Evolutionary conservation across 148 eudicot species (phyloP), one percentile per base, ranked within the genome.

Genomic region (Chenopodium suecicum): DNA sequence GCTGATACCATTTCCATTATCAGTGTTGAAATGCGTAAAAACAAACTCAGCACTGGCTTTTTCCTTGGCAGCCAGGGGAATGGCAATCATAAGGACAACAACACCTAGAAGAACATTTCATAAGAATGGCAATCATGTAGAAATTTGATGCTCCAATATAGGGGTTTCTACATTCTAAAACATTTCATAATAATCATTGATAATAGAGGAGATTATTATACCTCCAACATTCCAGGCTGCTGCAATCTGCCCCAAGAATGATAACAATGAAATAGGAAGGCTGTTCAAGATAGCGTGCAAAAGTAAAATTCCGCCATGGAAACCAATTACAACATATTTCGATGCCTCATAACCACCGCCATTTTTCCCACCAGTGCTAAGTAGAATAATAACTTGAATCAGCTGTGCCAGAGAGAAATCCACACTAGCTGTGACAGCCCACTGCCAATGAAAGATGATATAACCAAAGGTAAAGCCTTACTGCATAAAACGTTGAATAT

Each of bases 361-460:
- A 82, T 92, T 92, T 77, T 91, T 92, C 27, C 98, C 99, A 66
- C 98, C 99, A 19, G 94, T 94, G 78, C 94, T 89, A 12, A 96
- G 97, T 74, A 96, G 92, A 82, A 96, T 86, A 80, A 96, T 96
- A 84, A 96, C 99, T 86, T 89, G 88, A 80, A 94, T 88, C 81
- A 96, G 73, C 90, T 94, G 90, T 31, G 99, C 99, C 31, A 96
- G 90, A 50, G 98, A 96, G 86, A 77, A 96, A 85, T 92, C 93
- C 68, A 96, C 87, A 84, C 99, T 96, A 34, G 98, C 88, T 37
- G 99, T 94, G 37, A 92, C 94, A 52, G 99, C 99, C 99, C 99
- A 96, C 99, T 96, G 98, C 88, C 10, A 71, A 10, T 86, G 62
- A 87, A 34, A 22, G 72, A 79, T 81, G 78, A 37, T 72, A 16